Conservation (phyloP, 2,329 filamentous ascomycete genomes). For the Fusarium sambucinum region DNA sequence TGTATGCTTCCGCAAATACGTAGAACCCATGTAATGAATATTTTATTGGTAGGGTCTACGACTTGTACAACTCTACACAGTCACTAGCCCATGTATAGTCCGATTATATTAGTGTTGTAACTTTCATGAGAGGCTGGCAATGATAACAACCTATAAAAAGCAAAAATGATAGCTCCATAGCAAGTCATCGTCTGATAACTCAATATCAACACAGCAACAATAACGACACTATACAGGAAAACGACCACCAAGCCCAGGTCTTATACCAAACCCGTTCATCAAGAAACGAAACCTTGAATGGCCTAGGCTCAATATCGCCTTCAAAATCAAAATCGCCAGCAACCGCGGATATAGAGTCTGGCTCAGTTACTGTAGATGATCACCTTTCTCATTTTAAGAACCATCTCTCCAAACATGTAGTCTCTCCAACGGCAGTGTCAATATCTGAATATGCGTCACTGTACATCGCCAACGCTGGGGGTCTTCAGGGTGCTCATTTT, state of each 20-base stretch:
- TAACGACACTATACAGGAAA: conserved; percentile 43
- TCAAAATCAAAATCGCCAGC: conserved; percentile 12
- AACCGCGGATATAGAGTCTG: conserved; percentile 58
- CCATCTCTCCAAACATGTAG: conserved; percentile 48
- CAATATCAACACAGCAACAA: conserved; percentile 10
- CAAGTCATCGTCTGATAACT: conserved; percentile 4
- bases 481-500: conserved; percentile 64
- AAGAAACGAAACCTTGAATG: conserved; percentile 62
- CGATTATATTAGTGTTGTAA: not conserved
- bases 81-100: not conserved
- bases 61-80: not conserved
- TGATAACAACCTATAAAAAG: not conserved
- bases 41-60: not conserved
- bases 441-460: conserved; percentile 53
- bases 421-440: conserved; percentile 51
- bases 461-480: conserved; percentile 53
- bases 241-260: conserved; percentile 48
- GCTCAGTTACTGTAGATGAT: conserved; percentile 53
- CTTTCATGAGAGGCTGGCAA: not conserved
- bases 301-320: conserved; percentile 47
- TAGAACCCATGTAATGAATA: not conserved
- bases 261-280: conserved; percentile 61
- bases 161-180: not conserved
- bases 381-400: conserved; percentile 56
- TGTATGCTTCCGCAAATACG: not conserved